Base-by-base conservation (phyloP, 257 asterid genomes). In the Gynochthodes officinalis region DNA sequence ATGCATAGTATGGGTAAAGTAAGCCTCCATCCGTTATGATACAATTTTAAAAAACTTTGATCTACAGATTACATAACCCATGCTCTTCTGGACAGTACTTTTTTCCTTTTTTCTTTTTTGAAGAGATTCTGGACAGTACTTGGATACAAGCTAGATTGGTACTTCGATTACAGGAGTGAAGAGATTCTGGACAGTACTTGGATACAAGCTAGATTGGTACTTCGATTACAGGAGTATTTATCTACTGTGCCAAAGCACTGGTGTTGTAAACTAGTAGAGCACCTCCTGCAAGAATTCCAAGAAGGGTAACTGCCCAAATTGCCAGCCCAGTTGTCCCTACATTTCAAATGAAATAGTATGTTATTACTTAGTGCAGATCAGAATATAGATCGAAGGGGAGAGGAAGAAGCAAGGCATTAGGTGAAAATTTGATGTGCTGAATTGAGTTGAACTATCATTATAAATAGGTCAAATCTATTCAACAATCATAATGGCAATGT, bases 201-300 rank as follows among this genome's bases (percentile, higher is more conserved):
- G 72, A 75, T 60, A 66, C 64, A 77, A 67, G 48, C 42, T 65
- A 62, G 50, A 23, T n/a, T 12, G 30, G 42, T 52, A 48, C 7
- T 15, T 1, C 44, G 28, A 16, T 30, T 57, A 39, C 64, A 50
- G 71, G 32, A 32, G 28, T 64, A 73, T 39, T 30, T 16, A 42
- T 70, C 82, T 82, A 91, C 90, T 94, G 97, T 12, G 84, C 84
- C 88, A 94, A 79, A 64, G 99, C 97, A 85, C 99, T 94, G 62
- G 97, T 94, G 96, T 81, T 94, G 95, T 86, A 91, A 50, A 94
- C 99, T 33, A 91, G 97, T 67, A 94, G 97, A 16, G 96, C 97
- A 21, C 97, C 99, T 66, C 96, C 99, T 42, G 93, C 96, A 16
- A 94, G 97, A 53, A 94, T 27, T 11, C 95, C 97, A 32, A 33